Percentiles rank a stretch among this genome's conserved stretches.
These are phyloP conservation scores for Rhododendron kiyosumense DNA, from an alignment of 148 eudicot genomes.

Conservation along the genomic window DNA sequence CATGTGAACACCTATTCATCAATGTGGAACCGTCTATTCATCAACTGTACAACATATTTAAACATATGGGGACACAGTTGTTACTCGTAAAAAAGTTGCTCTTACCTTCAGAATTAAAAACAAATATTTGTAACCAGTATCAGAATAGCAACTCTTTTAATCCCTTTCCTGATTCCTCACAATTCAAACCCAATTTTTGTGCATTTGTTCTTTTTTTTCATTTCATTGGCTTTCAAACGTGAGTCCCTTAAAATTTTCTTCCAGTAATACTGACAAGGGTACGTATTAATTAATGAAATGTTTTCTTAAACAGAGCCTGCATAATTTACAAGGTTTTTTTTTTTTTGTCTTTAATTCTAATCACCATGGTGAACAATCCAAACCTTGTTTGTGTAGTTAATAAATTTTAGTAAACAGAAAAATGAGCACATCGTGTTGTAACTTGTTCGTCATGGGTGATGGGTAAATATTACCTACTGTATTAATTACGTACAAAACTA, in stretches of 20 bases:
- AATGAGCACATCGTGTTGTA: background rate
- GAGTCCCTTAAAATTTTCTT: background rate
- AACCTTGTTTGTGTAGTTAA: background rate
- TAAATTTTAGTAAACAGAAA: no score
- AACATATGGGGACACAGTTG: no score
- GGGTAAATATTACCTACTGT: background rate
- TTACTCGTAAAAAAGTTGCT: no score
- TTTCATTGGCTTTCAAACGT: background rate
- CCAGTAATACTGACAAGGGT: background rate
- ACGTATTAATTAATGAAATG: no score
- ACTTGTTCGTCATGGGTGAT: background rate
- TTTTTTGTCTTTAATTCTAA: background rate
- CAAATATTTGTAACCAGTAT: no score
- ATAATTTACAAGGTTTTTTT: background rate
- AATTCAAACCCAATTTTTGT: no score
- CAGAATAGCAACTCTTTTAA: background rate
- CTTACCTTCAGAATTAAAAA: no score
- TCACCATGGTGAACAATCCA: background rate
- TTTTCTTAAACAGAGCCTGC: background rate
- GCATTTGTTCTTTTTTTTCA: background rate
- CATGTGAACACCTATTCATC: no score
- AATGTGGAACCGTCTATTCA: no score
- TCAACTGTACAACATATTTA: no score
- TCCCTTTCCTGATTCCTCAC: background rate
- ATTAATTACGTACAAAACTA: background rate